A percentile compares a stretch with the other conserved stretches of the same genome.
These are phyloP conservation scores for Rubus idaeus DNA, from an alignment of 306 rosid species.

Conservation along the genomic window DNA sequence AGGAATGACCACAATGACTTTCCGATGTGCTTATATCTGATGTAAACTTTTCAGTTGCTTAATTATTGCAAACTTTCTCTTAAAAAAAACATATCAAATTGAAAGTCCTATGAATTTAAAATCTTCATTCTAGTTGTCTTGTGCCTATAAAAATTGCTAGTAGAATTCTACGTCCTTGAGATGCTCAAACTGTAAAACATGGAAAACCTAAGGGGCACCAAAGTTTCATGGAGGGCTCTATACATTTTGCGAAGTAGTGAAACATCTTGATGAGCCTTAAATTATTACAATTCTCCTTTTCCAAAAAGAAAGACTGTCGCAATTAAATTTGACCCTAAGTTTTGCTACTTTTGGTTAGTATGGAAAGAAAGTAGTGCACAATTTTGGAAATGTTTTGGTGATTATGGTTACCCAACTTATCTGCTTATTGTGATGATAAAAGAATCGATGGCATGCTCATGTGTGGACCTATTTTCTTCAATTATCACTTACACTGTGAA, in stretches of 20 bases:
- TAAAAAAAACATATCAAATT: no score
- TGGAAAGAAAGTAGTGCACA: background rate
- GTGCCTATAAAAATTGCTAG: no score
- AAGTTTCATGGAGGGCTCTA: background rate
- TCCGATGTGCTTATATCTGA: no score
- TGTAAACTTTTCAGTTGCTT: no score
- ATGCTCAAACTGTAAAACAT: no score
- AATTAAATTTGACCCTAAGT: background rate
- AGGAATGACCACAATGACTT: no score
- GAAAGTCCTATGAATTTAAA: no score
- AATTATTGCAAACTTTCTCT: no score
- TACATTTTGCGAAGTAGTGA: background rate
- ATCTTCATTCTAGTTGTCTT: no score
- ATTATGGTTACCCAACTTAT: background rate
- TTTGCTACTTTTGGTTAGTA: background rate
- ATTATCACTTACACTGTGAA: background rate
- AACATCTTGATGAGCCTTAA: background rate
- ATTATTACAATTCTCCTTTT: background rate
- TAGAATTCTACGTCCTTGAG: no score
- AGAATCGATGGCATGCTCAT: background rate
- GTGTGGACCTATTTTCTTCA: background rate
- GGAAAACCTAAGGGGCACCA: background rate
- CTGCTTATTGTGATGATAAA: background rate
- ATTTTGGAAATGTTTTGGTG: constrained; percentile 2
- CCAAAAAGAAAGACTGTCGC: no score